A percentile compares a stretch with the other conserved stretches of the same genome.
phyloP scores from a whole-genome alignment of 306 rosid species.

The Quercus berberidifolia region DNA sequence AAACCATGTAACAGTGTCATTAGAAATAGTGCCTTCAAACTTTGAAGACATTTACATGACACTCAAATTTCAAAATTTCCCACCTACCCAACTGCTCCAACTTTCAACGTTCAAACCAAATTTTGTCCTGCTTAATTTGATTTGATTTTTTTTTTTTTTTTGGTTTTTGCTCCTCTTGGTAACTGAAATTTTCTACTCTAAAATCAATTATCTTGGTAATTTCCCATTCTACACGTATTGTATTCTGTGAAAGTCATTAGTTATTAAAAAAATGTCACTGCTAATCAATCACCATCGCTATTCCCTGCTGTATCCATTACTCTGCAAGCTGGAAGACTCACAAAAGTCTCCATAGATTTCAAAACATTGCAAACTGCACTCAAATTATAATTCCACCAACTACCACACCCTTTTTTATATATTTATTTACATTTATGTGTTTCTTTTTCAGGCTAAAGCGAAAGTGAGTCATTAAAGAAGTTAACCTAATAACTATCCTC shows the following conservation, averaged over 20 bases:
- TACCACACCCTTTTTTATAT: background rate
- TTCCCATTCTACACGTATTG: background rate
- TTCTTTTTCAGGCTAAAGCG: background rate
- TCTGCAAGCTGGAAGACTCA: slow-evolving; percentile 35
- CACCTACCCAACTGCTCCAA: background rate
- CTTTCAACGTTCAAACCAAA: background rate
- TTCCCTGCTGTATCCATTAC: slow-evolving; percentile 4
- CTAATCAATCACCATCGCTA: slow-evolving; percentile 29
- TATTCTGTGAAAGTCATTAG: background rate
- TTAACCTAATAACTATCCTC: background rate
- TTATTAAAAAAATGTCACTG: slow-evolving; percentile 10
- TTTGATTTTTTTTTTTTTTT: background rate
- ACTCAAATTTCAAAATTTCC: background rate
- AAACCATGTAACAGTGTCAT: background rate
- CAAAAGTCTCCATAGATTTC: background rate
- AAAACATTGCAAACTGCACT: background rate
- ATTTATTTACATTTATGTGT: background rate
- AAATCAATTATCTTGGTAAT: slow-evolving; percentile 11
- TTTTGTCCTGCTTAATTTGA: background rate
- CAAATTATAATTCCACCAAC: background rate
- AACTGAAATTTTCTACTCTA: background rate
- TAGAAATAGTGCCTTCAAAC: background rate
- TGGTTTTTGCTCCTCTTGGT: background rate
- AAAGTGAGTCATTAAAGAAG: background rate
- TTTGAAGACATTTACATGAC: background rate